phyloP scores from a whole-genome alignment of 148 eudicot species.

The Vaccinium myrtillus region DNA sequence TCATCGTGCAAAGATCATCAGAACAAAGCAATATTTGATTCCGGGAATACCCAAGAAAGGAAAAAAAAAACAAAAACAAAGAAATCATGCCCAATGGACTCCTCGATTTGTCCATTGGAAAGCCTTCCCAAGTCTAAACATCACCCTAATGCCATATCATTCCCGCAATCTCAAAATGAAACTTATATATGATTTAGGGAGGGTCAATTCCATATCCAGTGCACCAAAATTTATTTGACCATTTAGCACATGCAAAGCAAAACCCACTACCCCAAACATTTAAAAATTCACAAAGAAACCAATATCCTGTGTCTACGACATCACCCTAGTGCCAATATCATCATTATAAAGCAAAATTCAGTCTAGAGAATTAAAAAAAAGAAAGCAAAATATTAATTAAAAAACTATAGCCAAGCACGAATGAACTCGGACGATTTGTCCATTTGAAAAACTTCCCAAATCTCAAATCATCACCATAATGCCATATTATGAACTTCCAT shows the following conservation, averaged over 20 bases:
- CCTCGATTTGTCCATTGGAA: neutral
- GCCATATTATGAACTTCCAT: neutral
- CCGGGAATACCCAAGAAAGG: neutral
- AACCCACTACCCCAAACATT: neutral
- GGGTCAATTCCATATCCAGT: neutral
- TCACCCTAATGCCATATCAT: neutral
- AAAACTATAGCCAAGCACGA: conserved; percentile 53
- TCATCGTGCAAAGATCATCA: neutral
- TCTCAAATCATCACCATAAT: neutral
- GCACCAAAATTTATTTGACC: neutral
- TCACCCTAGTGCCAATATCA: neutral
- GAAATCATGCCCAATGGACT: neutral
- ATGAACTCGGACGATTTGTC: conserved; percentile 76
- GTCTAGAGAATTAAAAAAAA: neutral
- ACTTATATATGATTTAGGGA: neutral
- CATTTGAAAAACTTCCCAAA: conserved; percentile 62
- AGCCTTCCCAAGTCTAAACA: neutral
- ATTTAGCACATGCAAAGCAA: neutral
- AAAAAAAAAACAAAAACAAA: neutral
- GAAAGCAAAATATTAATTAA: neutral
- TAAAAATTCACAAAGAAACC: neutral
- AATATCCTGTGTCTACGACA: neutral
- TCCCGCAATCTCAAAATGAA: neutral
- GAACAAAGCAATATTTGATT: neutral
- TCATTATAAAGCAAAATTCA: neutral